phyloP scores from a whole-genome alignment of 371 early-diverging fungal genomes.

The Mucor mucedo region DNA sequence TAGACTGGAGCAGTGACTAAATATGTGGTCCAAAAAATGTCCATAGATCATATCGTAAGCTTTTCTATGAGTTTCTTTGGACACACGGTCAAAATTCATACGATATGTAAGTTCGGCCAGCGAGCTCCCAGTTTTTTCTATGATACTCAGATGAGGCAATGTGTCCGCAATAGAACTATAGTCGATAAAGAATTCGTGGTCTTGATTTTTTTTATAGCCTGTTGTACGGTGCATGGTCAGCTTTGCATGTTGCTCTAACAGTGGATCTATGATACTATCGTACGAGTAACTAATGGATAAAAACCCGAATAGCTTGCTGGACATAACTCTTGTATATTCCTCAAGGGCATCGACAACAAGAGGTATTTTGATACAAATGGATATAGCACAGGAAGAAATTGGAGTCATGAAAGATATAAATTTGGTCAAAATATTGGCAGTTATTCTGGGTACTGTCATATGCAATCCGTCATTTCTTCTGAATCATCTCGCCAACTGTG shows the following conservation, averaged over 20 bases:
- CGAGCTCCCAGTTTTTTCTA: not conserved
- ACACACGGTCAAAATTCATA: not conserved
- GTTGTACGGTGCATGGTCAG: not conserved
- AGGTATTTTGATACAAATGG: not conserved
- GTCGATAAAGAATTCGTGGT: not conserved
- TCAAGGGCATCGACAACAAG: not conserved
- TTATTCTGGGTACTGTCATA: not conserved
- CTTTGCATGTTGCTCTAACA: not conserved
- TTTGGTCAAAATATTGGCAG: not conserved
- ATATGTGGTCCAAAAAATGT: not conserved
- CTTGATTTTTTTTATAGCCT: not conserved
- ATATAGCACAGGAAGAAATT: not conserved
- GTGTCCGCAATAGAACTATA: not conserved
- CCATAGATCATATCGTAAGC: not conserved
- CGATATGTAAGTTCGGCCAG: not conserved
- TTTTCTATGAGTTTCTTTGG: not conserved
- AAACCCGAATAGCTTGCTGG: not conserved
- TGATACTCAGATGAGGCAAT: not conserved
- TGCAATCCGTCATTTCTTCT: not conserved
- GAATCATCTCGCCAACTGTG: not conserved
- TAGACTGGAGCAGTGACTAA: not conserved
- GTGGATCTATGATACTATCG: not conserved
- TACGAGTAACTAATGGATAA: not conserved
- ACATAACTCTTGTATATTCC: not conserved
- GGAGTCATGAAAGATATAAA: not conserved